Percentiles rank a stretch among this genome's conserved stretches.
phyloP scores from a whole-genome alignment of 768 basidiomycete species.

The Sporobolomyces pararoseus region DNA sequence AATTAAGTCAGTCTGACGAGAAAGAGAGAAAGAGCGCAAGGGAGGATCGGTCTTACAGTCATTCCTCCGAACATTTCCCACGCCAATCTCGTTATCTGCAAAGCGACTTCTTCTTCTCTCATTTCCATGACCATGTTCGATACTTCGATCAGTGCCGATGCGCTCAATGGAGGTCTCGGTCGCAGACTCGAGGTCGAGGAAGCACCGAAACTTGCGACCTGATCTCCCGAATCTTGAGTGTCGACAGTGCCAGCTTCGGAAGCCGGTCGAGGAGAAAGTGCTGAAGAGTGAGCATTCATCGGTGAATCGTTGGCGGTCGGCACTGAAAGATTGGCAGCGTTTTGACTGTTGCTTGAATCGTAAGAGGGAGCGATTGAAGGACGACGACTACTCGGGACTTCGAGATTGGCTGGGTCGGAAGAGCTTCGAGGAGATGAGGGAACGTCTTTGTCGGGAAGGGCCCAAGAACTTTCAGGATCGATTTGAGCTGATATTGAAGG shows the following conservation, averaged over 20 bases:
- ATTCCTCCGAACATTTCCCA: conserved; percentile 44
- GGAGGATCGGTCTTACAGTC: conserved; percentile 18
- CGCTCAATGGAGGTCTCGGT: not conserved
- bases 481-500: not conserved
- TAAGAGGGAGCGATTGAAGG: conserved; percentile 31
- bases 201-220: too few species aligned
- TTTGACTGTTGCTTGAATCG: conserved; percentile 18
- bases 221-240: conserved; percentile 19
- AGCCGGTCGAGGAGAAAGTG: not conserved
- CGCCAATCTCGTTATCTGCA: conserved; percentile 43
- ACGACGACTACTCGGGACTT: not conserved
- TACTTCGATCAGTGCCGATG: conserved; percentile 24
- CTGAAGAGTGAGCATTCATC: not conserved
- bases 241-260: conserved; percentile 25
- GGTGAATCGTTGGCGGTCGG: conserved; percentile 3
- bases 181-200: not conserved
- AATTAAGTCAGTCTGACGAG: not conserved
- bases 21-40: not conserved
- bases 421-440: not conserved
- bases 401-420: not conserved
- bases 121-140: conserved; percentile 38
- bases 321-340: conserved; percentile 12
- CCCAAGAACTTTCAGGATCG: conserved; percentile 42
- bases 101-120: conserved; percentile 37
- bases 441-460: conserved; percentile 38